Base-by-base conservation (phyloP, 2,329 filamentous ascomycete species). In the Aspergillus amoenus region DNA sequence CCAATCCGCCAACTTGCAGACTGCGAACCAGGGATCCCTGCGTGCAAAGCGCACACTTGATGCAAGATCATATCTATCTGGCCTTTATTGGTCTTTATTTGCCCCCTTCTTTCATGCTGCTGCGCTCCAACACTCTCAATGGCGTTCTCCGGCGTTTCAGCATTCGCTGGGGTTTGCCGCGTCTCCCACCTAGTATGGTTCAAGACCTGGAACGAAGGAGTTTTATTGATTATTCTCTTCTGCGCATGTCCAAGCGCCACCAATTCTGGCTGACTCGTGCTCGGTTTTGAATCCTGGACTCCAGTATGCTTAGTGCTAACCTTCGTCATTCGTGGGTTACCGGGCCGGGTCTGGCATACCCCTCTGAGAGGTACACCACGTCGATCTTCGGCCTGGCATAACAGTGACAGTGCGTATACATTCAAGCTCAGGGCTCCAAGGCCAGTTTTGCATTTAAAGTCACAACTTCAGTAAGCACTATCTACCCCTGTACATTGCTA, bases 1-100 rank as follows among this genome's bases (percentile, higher is more conserved):
- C 17, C 11, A 17, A 21, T 24, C 49, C 21, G 30, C 39, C 21
- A 24, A 27, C 43, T 39, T 48, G 34, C 55, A 57, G 39, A 41
- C 41, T 30, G 39, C 22, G 15, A 55, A 47, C 42, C 52, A 56
- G 52, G 52, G 52, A 52, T 59, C 52, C 57, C 57, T 56, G 52
- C 52, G 42, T 52, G 42, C 34, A 52, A 47, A 18, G n/a, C n/a
- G 49, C 44, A 30, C 39, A 49, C 18, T 39, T 24, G n/a, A 58
- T 58, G 56, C 56, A 52, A 58, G 51, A 58, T 55, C 21, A 30
- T 34, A 17, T 42, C 45, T 32, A 32, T 17, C 30, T 45, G 9
- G 17, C 5, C 18, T 45, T 44, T 30, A 43, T 45, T 17, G 39
- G 39, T 27, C 24, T 21, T 43, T 43, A 48, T 43, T 24, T 22